Base-by-base conservation (phyloP, 768 basidiomycete species). In the Rhodotorula babjevae region DNA sequence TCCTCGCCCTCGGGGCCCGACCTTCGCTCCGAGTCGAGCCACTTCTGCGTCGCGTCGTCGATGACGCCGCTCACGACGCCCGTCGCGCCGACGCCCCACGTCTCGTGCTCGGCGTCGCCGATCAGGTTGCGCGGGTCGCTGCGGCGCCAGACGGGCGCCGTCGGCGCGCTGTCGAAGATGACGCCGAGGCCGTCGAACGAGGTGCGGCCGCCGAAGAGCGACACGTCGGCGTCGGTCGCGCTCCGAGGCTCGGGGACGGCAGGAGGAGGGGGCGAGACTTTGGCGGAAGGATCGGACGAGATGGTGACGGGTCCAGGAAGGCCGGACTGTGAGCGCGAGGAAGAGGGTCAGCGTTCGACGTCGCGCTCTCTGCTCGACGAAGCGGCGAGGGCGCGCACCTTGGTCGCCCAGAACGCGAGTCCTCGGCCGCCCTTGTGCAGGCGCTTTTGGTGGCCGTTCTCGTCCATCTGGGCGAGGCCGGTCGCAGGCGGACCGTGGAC, bases 181-280 rank as follows among this genome's bases (percentile, higher is more conserved):
- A 79, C 49, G 29, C 78, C 78, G 42, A 79, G 78, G 50, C 78
- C 78, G 63, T 78, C 77, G 74, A 79, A 79, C 15, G 63, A 47
- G 42, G 60, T 65, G 25, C 53, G 61, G 44, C 74, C 61, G 60
- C 78, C 78, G 59, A 79, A 79, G 63, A 79, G 67, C 16, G 77
- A 78, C 56, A 79, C 72, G 52, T 21, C 3, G 12, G 55, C 40
- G 67, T 79, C 78, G 29, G 50, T 42, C 25, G 63, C 36, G 58
- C 71, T 71, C 31, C 33, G n/a, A 4, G 68, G 9, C 3, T 31
- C 50, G 25, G 65, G 62, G n/a, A 36, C 11, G 33, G 55, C 49
- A 9, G 71, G 76, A 9, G 72, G 77, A 4, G 61, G 72, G 1
- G 70, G 46, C 25, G 52, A 40, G 36, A 68, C 59, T 40, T 71